Base-by-base conservation (phyloP, 2,329 filamentous ascomycete genomes). In the Colletotrichum camelliae region DNA sequence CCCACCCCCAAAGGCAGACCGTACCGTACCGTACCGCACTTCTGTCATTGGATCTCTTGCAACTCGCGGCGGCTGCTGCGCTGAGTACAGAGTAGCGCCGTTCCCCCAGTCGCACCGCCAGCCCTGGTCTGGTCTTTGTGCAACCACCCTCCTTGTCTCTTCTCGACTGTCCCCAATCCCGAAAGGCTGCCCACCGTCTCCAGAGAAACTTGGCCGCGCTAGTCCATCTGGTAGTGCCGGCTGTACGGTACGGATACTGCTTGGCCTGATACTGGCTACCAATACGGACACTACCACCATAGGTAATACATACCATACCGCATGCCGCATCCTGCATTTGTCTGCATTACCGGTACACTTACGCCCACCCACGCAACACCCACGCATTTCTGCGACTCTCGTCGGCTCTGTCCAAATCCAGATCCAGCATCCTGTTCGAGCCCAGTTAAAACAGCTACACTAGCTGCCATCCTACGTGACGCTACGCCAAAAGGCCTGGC, bases 221-320 rank as follows among this genome's bases (percentile, higher is more conserved):
- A 75, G 33, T 69, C 62, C 24, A 27, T 29, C 39, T 72, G 61
- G 55, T 67, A 72, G 61, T 72, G 69, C 73, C 69, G 43, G 62
- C 57, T 64, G 60, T 62, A 67, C 69, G 69, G 73, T 75, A 75
- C 69, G 31, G 37, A 75, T 72, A 61, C 55, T 57, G 52, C 68
- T 62, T 67, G 68, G 35, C 48, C 18, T 55, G 35, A 71, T 66
- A 73, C 57, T 70, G 43, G 43, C 27, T 72, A 75, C 70, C 64
- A 21, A 29, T 39, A 64, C 57, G 43, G 43, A 52, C 43, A 52
- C 43, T 24, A 52, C 43, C n/a, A 52, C 43, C 43, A 48, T 27
- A 27, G 24, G 24, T 24, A 52, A 52, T 21, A 27, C 37, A 35
- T 73, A 37, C 57, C 69, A 21, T 67, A 21, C 69, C 69, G 69